Base-by-base conservation (phyloP, 331 rosid species). In the Rosa hybrid region DNA sequence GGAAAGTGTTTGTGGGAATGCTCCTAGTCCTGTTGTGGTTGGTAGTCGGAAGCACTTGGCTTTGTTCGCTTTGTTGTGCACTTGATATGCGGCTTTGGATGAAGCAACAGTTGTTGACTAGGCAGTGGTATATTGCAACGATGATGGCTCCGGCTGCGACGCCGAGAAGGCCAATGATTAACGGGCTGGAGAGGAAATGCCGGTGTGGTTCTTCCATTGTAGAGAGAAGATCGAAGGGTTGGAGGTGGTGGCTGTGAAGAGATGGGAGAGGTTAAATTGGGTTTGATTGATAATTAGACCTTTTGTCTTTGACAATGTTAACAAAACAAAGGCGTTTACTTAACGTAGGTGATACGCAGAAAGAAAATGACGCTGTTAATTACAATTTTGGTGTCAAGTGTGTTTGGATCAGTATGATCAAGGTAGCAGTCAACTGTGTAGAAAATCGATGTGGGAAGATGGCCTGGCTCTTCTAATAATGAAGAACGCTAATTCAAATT, bases 111-210 rank as follows among this genome's bases (percentile, higher is more conserved):
- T 10, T 6, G 42, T 63, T 76, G 2, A 34, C 74, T 0, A 80
- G 23, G 50, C 39, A 74, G 4, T 64, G 65, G 38, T 73, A 64
- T n/a, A 42, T 64, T 38, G 74, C 45, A 3, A 64, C 68, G 21
- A 73, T 46, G n/a, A 80, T 73, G 20, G 74, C 74, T n/a, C 69
- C 83, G n/a, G 68, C 79, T 3, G 62, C n/a, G 14, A 80, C 68
- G 10, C 83, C 83, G 0, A 80, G 5, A 49, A 73, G 18, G 42
- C 83, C 79, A 23, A 80, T 63, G 9, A 80, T 30, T 23, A 17
- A 4, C 5, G 74, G 78, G 34, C 16, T 63, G 4, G 23, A 20
- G 44, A 34, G 2, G 12, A 38, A 18, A 9, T 5, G 42, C 7
- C 17, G 45, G 34, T 16, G 25, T 20, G 23, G 6, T 7, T 51